Conservation (phyloP, 306 rosid genomes). For the Cucurbita maxima region DNA sequence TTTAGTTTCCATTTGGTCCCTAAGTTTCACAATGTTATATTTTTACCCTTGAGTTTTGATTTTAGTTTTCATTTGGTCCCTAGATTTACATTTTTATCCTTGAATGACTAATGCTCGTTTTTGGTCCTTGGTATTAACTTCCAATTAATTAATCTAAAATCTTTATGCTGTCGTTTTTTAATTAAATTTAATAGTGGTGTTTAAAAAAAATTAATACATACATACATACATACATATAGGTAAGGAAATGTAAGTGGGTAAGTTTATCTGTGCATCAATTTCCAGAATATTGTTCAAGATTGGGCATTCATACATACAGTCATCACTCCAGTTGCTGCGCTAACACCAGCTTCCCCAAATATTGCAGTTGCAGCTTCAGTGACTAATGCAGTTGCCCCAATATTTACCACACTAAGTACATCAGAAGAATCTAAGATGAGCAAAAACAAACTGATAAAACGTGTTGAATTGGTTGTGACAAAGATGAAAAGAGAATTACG, state of each 20-base stretch:
- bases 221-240: neutral
- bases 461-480: slow-evolving; percentile 6
- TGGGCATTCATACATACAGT: slow-evolving; percentile 51
- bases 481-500: slow-evolving; percentile 39
- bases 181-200: too few relatives aligned
- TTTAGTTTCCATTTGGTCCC: too few relatives aligned
- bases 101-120: too few relatives aligned
- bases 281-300: neutral
- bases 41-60: too few relatives aligned
- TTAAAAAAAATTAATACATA: neutral
- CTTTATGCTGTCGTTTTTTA: too few relatives aligned
- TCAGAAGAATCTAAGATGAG: slow-evolving; percentile 27
- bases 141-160: too few relatives aligned
- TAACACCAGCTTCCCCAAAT: slow-evolving; percentile 96
- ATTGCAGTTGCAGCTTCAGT: slow-evolving; percentile 88
- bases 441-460: slow-evolving; percentile 13
- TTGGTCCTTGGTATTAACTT: too few relatives aligned
- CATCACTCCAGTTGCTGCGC: slow-evolving; percentile 99
- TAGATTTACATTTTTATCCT: too few relatives aligned
- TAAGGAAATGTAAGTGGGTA: neutral
- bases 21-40: too few relatives aligned
- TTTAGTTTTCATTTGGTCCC: too few relatives aligned
- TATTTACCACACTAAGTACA: slow-evolving; percentile 78
- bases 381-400: slow-evolving; percentile 92
- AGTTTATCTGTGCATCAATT: neutral